Conservation (phyloP, 1,284 basidiomycete genomes). For the Malassezia obtusa region DNA sequence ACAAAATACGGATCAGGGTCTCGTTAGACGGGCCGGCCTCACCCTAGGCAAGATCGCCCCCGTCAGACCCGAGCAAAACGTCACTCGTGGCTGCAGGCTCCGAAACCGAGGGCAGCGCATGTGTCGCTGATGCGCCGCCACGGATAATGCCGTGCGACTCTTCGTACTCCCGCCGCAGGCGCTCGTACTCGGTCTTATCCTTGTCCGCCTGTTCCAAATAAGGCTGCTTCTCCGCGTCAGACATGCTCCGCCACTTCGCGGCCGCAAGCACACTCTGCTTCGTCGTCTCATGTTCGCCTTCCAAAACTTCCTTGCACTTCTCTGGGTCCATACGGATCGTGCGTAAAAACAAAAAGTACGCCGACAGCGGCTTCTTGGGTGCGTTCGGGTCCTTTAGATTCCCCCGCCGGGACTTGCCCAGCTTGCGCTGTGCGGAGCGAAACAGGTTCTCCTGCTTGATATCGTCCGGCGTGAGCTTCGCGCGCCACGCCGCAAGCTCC, state of each 20-base stretch:
- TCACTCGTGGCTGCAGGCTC: too few relatives aligned
- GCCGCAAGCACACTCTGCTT: conserved; percentile 89
- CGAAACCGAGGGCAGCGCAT: too few relatives aligned
- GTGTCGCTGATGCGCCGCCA: not conserved
- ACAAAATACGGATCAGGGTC: not conserved
- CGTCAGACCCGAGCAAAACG: too few relatives aligned
- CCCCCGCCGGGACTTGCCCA: conserved; percentile 81
- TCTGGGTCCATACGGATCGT: conserved; percentile 38
- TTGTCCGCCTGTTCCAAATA: conserved; percentile 37
- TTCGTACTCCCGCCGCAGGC: conserved; percentile 35
- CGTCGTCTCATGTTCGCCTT: conserved; percentile 85
- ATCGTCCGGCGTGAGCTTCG: conserved; percentile 80
- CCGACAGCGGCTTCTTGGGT: conserved; percentile 85
- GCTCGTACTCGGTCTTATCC: conserved; percentile 42
- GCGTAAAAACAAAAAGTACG: conserved; percentile 90
- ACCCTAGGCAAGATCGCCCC: too few relatives aligned
- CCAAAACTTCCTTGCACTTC: conserved; percentile 62
- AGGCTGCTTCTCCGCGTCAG: conserved; percentile 66
- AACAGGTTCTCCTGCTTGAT: conserved; percentile 87
- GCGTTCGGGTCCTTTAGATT: conserved; percentile 96
- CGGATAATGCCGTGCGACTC: not conserved
- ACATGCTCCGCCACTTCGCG: conserved; percentile 79
- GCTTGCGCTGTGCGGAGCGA: conserved; percentile 80
- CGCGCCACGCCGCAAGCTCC: conserved; percentile 74
- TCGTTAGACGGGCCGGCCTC: too few relatives aligned